These are phyloP conservation scores for Potentilla sterilis DNA, from an alignment of 306 rosid species.

Conservation along the genomic window DNA sequence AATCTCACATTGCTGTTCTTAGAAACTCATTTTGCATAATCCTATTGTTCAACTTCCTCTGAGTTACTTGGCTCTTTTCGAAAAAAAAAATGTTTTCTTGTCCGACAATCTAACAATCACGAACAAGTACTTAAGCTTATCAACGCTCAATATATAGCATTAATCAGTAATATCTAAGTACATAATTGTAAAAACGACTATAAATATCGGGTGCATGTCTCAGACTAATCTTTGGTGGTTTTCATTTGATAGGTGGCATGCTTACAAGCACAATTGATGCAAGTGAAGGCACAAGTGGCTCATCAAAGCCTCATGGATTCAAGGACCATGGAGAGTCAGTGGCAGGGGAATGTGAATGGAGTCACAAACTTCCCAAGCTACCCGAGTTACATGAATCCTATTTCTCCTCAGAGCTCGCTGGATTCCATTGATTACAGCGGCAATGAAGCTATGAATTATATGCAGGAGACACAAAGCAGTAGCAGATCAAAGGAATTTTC, in stretches of 20 bases:
- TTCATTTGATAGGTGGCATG: conserved; percentile 63
- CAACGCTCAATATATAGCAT: background rate
- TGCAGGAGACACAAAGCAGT: conserved; percentile 55
- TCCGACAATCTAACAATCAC: background rate
- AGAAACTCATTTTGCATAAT: background rate
- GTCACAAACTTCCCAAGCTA: conserved; percentile 36
- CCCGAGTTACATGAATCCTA: conserved; percentile 49
- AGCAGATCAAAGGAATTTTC: conserved; percentile 40
- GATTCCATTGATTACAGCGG: conserved; percentile 61
- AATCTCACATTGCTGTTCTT: background rate
- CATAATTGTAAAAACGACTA: background rate
- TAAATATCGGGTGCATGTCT: background rate
- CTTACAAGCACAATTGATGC: conserved; percentile 85
- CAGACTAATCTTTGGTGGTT: background rate
- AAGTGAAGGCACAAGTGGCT: conserved; percentile 71
- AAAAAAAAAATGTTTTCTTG: background rate
- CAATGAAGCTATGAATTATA: conserved; percentile 30
- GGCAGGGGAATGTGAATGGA: conserved; percentile 39
- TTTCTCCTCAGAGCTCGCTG: conserved; percentile 85
- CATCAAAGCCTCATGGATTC: conserved; percentile 58
- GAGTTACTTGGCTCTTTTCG: background rate
- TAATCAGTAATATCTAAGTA: too few relatives aligned
- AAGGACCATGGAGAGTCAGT: conserved; percentile 43
- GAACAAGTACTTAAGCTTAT: background rate
- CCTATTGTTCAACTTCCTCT: background rate